Conservation (phyloP, 208 protist genomes). For the Wallacemonas sp. region DNA sequence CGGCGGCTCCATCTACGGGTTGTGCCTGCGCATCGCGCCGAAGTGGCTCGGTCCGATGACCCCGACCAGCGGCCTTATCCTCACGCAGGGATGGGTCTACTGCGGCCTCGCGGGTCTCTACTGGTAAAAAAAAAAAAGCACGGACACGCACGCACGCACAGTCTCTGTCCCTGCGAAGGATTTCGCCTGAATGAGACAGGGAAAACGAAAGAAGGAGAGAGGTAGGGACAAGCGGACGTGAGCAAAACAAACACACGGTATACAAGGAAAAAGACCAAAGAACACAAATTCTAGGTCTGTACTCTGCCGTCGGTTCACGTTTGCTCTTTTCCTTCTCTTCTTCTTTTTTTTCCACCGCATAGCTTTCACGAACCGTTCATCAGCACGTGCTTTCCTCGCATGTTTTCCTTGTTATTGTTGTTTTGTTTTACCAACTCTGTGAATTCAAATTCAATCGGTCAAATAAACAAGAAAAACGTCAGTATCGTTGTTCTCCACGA, state of each 20-base stretch:
- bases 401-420: too few species aligned
- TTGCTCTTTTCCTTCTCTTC: too few species aligned
- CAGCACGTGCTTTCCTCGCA: too few species aligned
- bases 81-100: constrained; percentile 68
- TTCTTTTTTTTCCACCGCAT: too few species aligned
- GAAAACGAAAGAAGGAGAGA: too few species aligned
- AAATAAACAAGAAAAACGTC: constrained; percentile 10
- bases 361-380: too few species aligned
- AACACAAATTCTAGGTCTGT: too few species aligned
- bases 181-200: too few species aligned
- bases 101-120: constrained; percentile 54
- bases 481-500: not conserved
- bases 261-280: too few species aligned
- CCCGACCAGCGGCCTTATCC: constrained; percentile 62
- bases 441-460: not conserved
- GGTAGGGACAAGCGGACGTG: too few species aligned
- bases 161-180: not conserved
- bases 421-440: constrained; percentile 11
- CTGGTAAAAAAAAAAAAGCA: constrained; percentile 26
- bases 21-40: constrained; percentile 45
- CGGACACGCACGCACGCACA: not conserved
- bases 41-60: constrained; percentile 63
- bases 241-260: too few species aligned
- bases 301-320: too few species aligned
- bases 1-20: constrained; percentile 67